Percentiles rank a stretch among this genome's conserved stretches.
These are phyloP conservation scores for Pseudogymnoascus sp. DNA, from an alignment of 2,329 filamentous ascomycete species.

Conservation along the genomic window DNA sequence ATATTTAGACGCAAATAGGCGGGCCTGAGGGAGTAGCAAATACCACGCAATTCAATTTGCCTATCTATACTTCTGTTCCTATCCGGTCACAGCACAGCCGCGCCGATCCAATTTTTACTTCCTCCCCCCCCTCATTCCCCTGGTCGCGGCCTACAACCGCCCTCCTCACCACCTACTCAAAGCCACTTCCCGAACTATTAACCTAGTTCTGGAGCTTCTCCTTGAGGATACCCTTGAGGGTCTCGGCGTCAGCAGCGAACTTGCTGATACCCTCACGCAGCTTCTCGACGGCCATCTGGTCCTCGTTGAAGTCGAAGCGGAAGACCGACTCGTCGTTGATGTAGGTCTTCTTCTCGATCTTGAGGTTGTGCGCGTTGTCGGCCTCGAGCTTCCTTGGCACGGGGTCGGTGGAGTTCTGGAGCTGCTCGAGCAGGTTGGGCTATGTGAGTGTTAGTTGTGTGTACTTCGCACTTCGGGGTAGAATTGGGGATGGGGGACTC, in stretches of 20 bases:
- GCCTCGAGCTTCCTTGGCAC: conserved; percentile 93
- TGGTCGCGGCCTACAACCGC: background rate
- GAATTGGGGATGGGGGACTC: conserved; percentile 31
- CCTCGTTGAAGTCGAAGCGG: conserved; percentile 99
- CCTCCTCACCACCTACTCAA: background rate
- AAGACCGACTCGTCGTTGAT: conserved; percentile 81
- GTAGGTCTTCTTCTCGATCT: conserved; percentile 85
- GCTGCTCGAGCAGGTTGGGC: conserved; percentile 89
- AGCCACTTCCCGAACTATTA: background rate
- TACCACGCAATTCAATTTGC: background rate
- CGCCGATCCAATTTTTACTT: background rate
- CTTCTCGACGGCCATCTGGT: conserved; percentile 99
- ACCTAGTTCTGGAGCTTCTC: conserved; percentile 47
- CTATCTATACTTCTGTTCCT: background rate
- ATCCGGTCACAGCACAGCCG: background rate
- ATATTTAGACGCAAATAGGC: background rate
- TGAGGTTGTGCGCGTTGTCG: conserved; percentile 50
- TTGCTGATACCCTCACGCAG: conserved; percentile 98
- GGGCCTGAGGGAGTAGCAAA: background rate
- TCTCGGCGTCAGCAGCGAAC: conserved; percentile 91
- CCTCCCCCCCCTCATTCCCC: background rate
- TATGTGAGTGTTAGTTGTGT: conserved; percentile 27
- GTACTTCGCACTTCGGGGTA: background rate
- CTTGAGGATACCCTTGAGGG: conserved; percentile 86
- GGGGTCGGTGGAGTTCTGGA: conserved; percentile 70